Base-by-base conservation (phyloP, 345 rosid genomes). In the Luvunga scandens region DNA sequence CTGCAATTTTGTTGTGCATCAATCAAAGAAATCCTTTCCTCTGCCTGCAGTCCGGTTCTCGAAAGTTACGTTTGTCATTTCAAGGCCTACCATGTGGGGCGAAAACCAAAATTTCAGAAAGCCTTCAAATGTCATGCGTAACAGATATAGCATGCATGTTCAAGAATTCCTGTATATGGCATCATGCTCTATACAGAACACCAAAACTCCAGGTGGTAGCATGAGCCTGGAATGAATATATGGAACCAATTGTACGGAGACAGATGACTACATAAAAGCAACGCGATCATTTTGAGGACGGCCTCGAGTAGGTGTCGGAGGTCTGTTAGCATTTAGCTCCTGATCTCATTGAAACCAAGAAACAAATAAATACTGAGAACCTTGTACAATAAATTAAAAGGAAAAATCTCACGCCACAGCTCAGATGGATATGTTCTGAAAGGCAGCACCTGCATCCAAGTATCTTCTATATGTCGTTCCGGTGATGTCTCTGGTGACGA, bases 241-340 rank as follows among this genome's bases (percentile, higher is more conserved):
- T 30, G 67, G 62, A 73, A 76, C 71, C 73, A 81, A 77, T 69
- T 77, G 48, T 56, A 72, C 10, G 39, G 70, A 59, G 38, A 62
- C 64, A 70, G 39, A 77, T 75, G 81, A 70, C 84, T 90, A 94
- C 63, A 96, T 89, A 95, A 97, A 96, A 71, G 97, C 99, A 66
- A 91, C 98, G 25, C 95, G 88, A 77, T 96, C 99, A 48, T 89
- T 93, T 84, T 85, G 98, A 71, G 98, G 97, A 59, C 99, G 97
- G 56, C 99, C 98, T 88, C 99, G 87, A 2, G 98, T 92, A 69
- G 98, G 98, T 50, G 99, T 96, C 0, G 99, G 90, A 81, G 98
- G 99, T 80, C 99, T 83, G 79, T 94, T 94, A 62, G 97, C 98
- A 66, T 96, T 96, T 78, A 96, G 86, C 84, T 96, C 99, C 99